Evolutionary conservation across 2,329 filamentous ascomycete genomes (phyloP), one percentile per base, ranked within the genome.

Genomic region (Epicoccum nigrum): DNA sequence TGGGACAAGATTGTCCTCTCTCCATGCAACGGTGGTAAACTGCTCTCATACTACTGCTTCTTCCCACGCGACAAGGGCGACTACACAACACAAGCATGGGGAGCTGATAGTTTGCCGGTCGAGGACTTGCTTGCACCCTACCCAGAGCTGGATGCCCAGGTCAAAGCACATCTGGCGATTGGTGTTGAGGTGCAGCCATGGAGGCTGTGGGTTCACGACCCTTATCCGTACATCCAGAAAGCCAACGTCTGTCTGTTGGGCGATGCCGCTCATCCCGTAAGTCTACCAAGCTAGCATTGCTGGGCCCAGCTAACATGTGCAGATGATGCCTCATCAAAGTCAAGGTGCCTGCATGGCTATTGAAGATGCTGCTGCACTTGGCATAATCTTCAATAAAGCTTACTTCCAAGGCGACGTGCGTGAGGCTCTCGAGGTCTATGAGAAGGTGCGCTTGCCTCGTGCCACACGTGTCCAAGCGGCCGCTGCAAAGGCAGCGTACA

Each of bases 41-140:
- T 88, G 2, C 76, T 88, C 3, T 87, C 84, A 0, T 89, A 86
- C 73, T 89, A 89, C 72, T 87, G 85, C 72, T 88, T 88, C 76
- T 88, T 87, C 70, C 81, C 85, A 0, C 77, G 82, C 1, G 77
- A 79, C 5, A 76, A 79, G 52, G 83, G 83, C 6, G 84, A 88
- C 64, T 88, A 84, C 64, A 76, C 78, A 3, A 81, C 74, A 34
- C 84, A 88, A 45, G 78, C 77, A 8, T 88, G 86, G 85, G 83
- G 79, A 0, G 74, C 74, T 12, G 63, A 56, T 0, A 80, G 81
- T 20, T 77, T 77, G 6, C 78, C 82, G 0, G 76, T 83, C 0
- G 82, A 85, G 47, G 83, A 87, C 56, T 74, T 89, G 0, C 74
- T 88, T 4, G 78, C 76, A 0, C 83, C 83, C 0, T 89, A 83